A percentile compares a stretch with the other conserved stretches of the same genome.
Evolutionary conservation across 257 asterid species (phyloP).

Genomic region (Ajuga chamaepitys): DNA sequence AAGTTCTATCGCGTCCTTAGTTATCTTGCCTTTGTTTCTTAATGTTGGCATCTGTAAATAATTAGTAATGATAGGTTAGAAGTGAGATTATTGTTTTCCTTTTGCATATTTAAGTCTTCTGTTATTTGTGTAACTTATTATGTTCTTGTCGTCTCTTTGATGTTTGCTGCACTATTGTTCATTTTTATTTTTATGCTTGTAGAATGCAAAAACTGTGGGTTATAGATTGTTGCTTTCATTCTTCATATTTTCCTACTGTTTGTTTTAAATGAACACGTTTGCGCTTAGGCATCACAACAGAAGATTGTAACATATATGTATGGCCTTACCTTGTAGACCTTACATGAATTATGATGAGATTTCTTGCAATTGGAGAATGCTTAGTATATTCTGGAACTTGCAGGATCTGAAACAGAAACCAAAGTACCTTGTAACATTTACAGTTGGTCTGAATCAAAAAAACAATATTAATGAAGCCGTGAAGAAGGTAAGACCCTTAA

Average conservation of each 20-base stretch:
- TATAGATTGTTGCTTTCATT: conserved; percentile 3
- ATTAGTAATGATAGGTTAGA: neutral
- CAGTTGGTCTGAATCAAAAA: conserved; percentile 87
- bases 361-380: conserved; percentile 11
- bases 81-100: conserved; percentile 1
- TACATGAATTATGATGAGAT: conserved; percentile 3
- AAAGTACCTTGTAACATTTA: conserved; percentile 83
- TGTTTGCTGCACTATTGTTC: neutral
- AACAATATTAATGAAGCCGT: conserved; percentile 71
- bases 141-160: neutral
- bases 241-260: neutral
- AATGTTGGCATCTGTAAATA: neutral
- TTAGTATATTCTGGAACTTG: conserved; percentile 23
- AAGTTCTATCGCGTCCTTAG: neutral
- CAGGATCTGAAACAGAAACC: conserved; percentile 95
- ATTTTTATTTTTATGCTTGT: neutral
- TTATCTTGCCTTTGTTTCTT: neutral
- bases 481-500: conserved; percentile 55
- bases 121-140: neutral
- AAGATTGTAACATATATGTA: neutral
- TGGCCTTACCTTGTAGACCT: neutral
- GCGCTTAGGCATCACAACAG: neutral
- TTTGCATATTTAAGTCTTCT: neutral
- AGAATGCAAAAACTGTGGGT: neutral
- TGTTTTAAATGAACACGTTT: conserved; percentile 6